Base-by-base conservation (phyloP, 2,329 filamentous ascomycete species). In the Pleurostoma richardsiae region DNA sequence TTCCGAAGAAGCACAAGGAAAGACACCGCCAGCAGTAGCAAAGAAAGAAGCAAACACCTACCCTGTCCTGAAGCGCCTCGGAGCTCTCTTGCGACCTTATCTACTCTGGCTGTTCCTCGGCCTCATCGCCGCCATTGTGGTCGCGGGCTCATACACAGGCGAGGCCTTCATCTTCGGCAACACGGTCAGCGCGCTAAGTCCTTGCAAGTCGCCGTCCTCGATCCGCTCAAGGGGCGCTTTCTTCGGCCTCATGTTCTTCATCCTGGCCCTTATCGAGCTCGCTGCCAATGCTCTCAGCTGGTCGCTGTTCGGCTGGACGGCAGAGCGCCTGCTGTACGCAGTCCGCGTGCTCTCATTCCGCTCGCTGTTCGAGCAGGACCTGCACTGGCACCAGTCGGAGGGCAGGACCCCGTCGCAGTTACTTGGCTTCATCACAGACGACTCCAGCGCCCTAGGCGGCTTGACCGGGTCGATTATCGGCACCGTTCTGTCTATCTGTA, bases 401-500 rank as follows among this genome's bases (percentile, higher is more conserved):
- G 76, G 74, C 4, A 76, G 83, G 28, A 83, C 75, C 2, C 82
- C 86, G 0, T 73, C 80, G 0, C 67, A 73, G 5, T 68, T 90
- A 6, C 68, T 89, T 2, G 80, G 80, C 0, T 77, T 83, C 52
- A 84, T 90, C 52, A 88, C 83, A 4, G 80, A 77, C 38, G 86
- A 90, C 56, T 78, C 81, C 4, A 81, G 80, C 27, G 77, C 82
- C 1, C 66, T 90, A 19, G 81, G 80, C 39, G 83, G 81, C 1
- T 74, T 90, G 52, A 85, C 80, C 45, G 86, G 86, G 6, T 85
- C 82, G 5, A 83, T 86, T 40, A 72, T 89, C 47, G 84, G 85
- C 5, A 86, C 81, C 0, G 65, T 86, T n/a, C 79, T 88, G 48
- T 82, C 84, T 0, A 83, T 87, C 27, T 53, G 77, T 4, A 74